Base-by-base conservation (phyloP, 352 stramenopile genomes). In the Thalassiosira mediterranea region DNA sequence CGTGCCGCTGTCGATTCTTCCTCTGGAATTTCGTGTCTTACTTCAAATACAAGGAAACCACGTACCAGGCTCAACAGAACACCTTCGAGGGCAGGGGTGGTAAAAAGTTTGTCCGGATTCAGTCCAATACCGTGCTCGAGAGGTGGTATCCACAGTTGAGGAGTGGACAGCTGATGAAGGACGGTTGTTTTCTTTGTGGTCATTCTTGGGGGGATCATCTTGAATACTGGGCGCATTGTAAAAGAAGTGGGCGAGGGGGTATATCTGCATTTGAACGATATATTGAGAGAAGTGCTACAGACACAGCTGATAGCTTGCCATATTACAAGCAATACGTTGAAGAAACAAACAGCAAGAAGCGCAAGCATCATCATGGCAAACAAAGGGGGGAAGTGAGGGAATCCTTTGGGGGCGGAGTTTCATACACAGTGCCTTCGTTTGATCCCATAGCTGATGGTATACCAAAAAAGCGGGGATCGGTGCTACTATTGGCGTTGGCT, bases 181-280 rank as follows among this genome's bases (percentile, higher is more conserved):
- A 84, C 71, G 44, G 52, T n/a, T 84, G 76, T 57, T 51, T 44
- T 1, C 4, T 84, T 4, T 84, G 76, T 37, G 76, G 69, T 0
- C 48, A 79, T 79, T 67, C 61, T 26, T 84, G 63, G 40, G 34
- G 44, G 37, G 76, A 84, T 42, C 76, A 84, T 65, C 67, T 84
- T 32, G 37, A 74, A 32, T 79, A 59, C 58, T 84, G 76, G 76
- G 76, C 57, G 67, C 52, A 46, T 29, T 66, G 54, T 54, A 52
- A 46, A 72, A 48, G 54, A 52, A 73, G 42, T 47, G 32, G 40
- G 11, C 49, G 48, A 21, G 49, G 17, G 47, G 31, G 38, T 28
- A 40, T 25, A 54, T 79, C 70, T 63, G 32, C 25, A 23, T 83
- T 75, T 52, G 60, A 78, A n/a, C 17, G 32, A n/a, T 71, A 15